Conservation (phyloP, 1,284 basidiomycete genomes). For the Fomitopsis palustris region DNA sequence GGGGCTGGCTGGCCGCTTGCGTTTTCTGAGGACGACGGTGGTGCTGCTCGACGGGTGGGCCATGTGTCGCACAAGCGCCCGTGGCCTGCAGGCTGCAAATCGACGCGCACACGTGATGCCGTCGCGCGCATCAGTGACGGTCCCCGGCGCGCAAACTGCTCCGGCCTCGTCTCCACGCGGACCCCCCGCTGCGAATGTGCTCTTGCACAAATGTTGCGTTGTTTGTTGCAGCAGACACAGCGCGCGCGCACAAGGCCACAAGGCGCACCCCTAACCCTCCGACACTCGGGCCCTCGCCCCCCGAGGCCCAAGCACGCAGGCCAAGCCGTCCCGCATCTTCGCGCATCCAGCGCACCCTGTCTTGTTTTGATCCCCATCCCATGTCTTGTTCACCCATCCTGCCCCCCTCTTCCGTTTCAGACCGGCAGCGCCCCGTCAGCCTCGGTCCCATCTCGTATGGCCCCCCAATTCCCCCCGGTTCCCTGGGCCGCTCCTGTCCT, state of each 20-base stretch:
- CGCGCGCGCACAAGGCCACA: no score
- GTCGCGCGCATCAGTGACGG: not conserved
- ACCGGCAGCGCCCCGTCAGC: not conserved
- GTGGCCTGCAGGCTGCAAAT: not conserved
- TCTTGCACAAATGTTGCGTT: no score
- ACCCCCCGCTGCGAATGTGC: no score
- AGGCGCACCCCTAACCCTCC: no score
- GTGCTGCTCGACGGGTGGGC: constrained; percentile 7
- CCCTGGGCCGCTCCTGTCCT: not conserved
- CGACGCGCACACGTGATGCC: not conserved
- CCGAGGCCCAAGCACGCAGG: no score
- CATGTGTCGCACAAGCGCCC: no score
- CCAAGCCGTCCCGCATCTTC: no score
- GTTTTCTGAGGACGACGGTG: constrained; percentile 35
- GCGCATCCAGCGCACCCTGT: no score
- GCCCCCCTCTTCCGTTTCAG: not conserved
- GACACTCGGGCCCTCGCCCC: no score
- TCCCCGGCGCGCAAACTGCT: no score
- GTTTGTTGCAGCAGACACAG: no score
- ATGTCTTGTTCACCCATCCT: not conserved
- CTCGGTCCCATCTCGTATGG: not conserved
- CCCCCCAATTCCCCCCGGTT: not conserved
- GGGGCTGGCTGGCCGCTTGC: constrained; percentile 20
- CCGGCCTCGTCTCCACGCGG: not conserved
- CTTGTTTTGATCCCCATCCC: not conserved